Percentiles rank a stretch among this genome's conserved stretches.
These are phyloP conservation scores for Antitrichia curtipendula DNA, from an alignment of 225 moss, liverwort and hornwort genomes.

Conservation along the genomic window DNA sequence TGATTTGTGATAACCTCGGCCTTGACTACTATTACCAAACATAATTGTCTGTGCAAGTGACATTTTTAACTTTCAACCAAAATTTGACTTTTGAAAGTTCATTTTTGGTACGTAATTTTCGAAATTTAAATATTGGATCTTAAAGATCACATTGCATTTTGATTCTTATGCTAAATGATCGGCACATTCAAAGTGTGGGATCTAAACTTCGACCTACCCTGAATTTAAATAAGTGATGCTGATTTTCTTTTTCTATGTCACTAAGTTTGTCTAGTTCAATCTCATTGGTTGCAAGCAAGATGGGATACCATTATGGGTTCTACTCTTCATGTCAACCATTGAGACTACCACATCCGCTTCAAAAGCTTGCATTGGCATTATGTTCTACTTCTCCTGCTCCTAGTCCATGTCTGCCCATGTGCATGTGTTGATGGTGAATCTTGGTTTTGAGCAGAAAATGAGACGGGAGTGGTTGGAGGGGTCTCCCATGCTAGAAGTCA, in stretches of 20 bases:
- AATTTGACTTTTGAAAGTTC: background rate
- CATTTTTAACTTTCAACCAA: background rate
- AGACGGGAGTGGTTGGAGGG: constrained; percentile 75
- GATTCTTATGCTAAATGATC: background rate
- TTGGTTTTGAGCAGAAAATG: constrained; percentile 38
- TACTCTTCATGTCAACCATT: background rate
- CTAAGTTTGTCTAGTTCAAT: background rate
- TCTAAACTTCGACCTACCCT: background rate
- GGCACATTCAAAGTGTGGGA: background rate
- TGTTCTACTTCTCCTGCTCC: background rate
- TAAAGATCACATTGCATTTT: background rate
- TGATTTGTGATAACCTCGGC: background rate
- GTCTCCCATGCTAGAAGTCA: constrained; percentile 80
- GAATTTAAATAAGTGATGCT: background rate
- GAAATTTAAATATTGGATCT: background rate
- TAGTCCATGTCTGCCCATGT: background rate
- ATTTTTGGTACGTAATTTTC: background rate
- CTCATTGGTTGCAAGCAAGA: background rate
- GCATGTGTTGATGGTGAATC: background rate
- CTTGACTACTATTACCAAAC: background rate
- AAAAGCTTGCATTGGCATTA: background rate
- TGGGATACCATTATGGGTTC: background rate
- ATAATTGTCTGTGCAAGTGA: background rate
- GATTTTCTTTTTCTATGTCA: background rate
- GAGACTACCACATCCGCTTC: background rate